Evolutionary conservation across 2,329 filamentous ascomycete species (phyloP).

Genomic region (Dothidotthia symphoricarpi): DNA sequence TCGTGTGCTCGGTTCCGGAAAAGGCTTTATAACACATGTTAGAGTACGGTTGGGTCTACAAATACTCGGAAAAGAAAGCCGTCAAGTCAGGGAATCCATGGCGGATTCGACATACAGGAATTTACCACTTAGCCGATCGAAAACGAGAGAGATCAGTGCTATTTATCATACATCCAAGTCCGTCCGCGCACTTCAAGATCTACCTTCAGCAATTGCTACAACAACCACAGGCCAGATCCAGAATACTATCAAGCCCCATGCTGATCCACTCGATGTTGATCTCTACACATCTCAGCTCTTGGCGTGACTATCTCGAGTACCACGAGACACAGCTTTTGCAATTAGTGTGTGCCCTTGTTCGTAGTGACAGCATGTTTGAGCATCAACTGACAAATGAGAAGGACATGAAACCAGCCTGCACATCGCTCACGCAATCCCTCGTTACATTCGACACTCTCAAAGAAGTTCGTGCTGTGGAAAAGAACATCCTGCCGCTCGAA

Average conservation of each 20-base stretch:
- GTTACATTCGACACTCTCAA: constrained; percentile 4
- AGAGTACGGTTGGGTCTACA: constrained; percentile 4
- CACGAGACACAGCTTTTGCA: not conserved
- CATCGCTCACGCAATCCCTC: not conserved
- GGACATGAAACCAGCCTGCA: constrained; percentile 2
- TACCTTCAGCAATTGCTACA: not conserved
- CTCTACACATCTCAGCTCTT: constrained; percentile 1
- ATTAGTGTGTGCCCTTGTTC: too few relatives aligned
- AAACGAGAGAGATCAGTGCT: not conserved
- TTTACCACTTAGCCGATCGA: constrained; percentile 2
- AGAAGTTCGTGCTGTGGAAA: constrained; percentile 2
- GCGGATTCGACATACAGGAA: constrained; percentile 4
- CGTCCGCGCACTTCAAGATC: not conserved
- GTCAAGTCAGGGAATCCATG: constrained; percentile 5
- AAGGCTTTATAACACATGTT: not conserved
- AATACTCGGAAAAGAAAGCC: constrained; percentile 5
- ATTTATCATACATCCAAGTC: constrained; percentile 2
- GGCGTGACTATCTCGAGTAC: constrained; percentile 1
- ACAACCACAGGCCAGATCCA: not conserved
- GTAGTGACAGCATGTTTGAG: not conserved
- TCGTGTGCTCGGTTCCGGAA: too few relatives aligned
- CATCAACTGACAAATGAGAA: not conserved
- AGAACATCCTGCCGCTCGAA: not conserved
- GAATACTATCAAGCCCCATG: not conserved
- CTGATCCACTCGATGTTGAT: constrained; percentile 5